These are phyloP conservation scores for Pseudopithomyces maydicus DNA, from an alignment of 2,329 filamentous ascomycete genomes.

Conservation along the genomic window DNA sequence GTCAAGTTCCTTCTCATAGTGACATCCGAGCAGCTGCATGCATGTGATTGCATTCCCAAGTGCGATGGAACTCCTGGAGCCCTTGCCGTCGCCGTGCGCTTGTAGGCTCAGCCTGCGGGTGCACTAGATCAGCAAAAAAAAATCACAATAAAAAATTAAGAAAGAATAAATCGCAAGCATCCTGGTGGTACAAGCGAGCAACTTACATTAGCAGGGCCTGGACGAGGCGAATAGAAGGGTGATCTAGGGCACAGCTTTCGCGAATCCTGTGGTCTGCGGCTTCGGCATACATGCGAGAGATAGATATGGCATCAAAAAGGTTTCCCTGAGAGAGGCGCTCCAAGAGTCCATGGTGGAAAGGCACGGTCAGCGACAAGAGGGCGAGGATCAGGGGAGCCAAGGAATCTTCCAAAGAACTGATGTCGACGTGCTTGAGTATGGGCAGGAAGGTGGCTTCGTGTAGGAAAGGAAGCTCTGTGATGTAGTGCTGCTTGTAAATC, in stretches of 20 bases:
- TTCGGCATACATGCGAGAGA: slow-evolving; percentile 56
- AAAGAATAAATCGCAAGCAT: too few relatives aligned
- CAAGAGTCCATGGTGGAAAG: slow-evolving; percentile 68
- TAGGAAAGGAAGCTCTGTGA: slow-evolving; percentile 73
- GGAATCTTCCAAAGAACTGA: slow-evolving; percentile 40
- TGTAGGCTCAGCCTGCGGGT: slow-evolving; percentile 62
- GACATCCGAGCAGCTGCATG: slow-evolving; percentile 52
- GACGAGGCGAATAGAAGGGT: slow-evolving; percentile 64
- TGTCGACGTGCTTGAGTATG: slow-evolving; percentile 17
- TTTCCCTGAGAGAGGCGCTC: slow-evolving; percentile 45
- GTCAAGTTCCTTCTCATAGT: slow-evolving; percentile 32
- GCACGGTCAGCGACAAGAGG: slow-evolving; percentile 70
- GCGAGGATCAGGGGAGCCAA: slow-evolving; percentile 62
- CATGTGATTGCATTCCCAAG: slow-evolving; percentile 65
- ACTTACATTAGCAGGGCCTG: slow-evolving; percentile 68
- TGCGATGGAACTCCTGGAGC: slow-evolving; percentile 68
- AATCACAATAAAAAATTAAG: too few relatives aligned
- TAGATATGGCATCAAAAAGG: slow-evolving; percentile 4
- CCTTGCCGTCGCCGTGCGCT: slow-evolving; percentile 70
- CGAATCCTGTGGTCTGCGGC: slow-evolving; percentile 59
- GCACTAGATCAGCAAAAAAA: not conserved
- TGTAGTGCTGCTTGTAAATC: slow-evolving; percentile 73
- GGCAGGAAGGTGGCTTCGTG: slow-evolving; percentile 67
- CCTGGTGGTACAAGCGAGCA: too few relatives aligned
- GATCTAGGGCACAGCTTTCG: slow-evolving; percentile 14